phyloP scores from a whole-genome alignment of 352 stramenopile species.

The Pythium sp. region DNA sequence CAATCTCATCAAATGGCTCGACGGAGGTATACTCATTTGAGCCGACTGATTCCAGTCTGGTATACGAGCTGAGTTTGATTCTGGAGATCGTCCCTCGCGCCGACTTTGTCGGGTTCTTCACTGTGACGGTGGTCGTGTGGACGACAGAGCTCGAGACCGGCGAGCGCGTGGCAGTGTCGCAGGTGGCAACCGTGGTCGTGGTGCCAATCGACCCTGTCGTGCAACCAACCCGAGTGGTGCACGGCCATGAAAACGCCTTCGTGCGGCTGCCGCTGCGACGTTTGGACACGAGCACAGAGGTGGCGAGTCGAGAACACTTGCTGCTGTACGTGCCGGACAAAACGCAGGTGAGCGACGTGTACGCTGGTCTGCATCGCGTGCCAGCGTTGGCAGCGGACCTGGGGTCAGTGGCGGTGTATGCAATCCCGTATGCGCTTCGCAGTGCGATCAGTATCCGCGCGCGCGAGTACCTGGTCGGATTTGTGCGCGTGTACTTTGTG shows the following conservation, averaged over 20 bases:
- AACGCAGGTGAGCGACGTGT: not conserved
- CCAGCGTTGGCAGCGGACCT: not conserved
- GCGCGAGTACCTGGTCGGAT: not conserved
- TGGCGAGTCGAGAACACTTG: not conserved
- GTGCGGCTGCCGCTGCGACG: not conserved
- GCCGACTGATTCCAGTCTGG: too few species aligned
- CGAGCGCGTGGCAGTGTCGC: not conserved
- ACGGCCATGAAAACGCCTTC: not conserved
- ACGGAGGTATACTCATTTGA: too few species aligned
- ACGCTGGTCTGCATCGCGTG: not conserved
- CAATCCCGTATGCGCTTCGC: not conserved
- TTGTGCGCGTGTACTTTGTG: too few species aligned
- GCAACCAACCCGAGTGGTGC: not conserved
- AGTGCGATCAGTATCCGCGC: not conserved
- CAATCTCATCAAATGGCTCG: too few species aligned
- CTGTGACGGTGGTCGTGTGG: not conserved
- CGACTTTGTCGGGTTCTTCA: not conserved
- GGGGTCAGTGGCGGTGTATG: not conserved
- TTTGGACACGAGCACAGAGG: not conserved
- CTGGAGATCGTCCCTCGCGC: too few species aligned
- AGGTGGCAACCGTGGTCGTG: slow-evolving; percentile 19
- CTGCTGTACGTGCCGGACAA: not conserved
- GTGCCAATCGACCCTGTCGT: not conserved
- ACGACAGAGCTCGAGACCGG: not conserved
- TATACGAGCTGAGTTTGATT: too few species aligned